Percentiles rank a stretch among this genome's conserved stretches.
phyloP scores from a whole-genome alignment of 495 filamentous ascomycete genomes.

The Aspergillus panamensis region DNA sequence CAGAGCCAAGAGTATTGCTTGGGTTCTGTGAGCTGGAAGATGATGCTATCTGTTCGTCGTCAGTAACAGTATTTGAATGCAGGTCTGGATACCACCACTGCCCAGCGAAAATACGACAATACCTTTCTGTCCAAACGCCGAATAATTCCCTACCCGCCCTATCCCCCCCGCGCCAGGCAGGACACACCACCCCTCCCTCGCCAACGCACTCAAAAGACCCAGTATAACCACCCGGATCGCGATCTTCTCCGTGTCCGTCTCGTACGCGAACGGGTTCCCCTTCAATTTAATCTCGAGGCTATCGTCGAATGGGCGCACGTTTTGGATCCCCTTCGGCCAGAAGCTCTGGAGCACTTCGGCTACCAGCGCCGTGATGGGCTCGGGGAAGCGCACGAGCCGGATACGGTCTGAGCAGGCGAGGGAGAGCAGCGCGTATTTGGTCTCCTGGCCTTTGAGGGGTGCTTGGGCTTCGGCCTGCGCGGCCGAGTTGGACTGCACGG shows the following conservation, averaged over 20 bases:
- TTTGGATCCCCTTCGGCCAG: slow-evolving; percentile 20
- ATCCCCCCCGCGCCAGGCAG: slow-evolving; percentile 3
- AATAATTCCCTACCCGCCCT: slow-evolving; percentile 13
- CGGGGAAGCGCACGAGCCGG: slow-evolving; percentile 18
- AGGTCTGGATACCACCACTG: neutral
- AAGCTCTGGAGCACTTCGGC: slow-evolving; percentile 3
- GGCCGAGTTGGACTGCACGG: neutral
- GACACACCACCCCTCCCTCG: slow-evolving; percentile 19
- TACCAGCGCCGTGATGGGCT: neutral
- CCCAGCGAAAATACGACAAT: neutral
- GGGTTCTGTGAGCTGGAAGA: slow-evolving; percentile 8
- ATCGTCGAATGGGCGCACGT: slow-evolving; percentile 3
- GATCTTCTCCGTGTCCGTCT: slow-evolving; percentile 14
- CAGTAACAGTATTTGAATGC: neutral
- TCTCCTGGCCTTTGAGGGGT: neutral
- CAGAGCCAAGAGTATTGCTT: slow-evolving; percentile 11
- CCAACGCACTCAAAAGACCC: slow-evolving; percentile 12
- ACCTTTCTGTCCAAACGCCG: slow-evolving; percentile 11
- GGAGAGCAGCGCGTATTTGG: slow-evolving; percentile 8
- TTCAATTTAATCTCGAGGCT: slow-evolving; percentile 15
- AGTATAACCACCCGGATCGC: slow-evolving; percentile 12
- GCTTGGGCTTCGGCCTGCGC: neutral
- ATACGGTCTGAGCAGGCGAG: slow-evolving; percentile 12
- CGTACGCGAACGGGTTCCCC: slow-evolving; percentile 16
- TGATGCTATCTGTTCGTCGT: slow-evolving; percentile 3